These are phyloP conservation scores for Ophiocordyceps camponoti-saundersi DNA, from an alignment of 2,329 filamentous ascomycete genomes.

Conservation along the genomic window DNA sequence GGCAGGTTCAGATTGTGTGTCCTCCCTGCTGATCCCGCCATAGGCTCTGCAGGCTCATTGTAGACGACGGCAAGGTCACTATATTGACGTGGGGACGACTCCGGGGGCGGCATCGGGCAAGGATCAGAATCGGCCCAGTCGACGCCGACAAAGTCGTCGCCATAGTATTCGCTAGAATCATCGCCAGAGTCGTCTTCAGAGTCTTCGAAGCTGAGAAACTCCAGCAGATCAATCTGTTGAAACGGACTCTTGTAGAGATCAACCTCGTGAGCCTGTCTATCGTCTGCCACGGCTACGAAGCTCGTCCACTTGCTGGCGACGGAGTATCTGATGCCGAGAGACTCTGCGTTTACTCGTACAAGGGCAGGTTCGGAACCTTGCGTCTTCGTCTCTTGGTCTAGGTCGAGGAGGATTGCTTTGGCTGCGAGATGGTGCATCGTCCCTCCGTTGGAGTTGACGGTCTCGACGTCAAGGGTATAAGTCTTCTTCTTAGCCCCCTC, in stretches of 20 bases:
- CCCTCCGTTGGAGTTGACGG: neutral
- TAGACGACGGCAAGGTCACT: too few relatives aligned
- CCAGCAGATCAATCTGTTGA: neutral
- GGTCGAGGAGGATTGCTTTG: neutral
- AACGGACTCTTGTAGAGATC: neutral
- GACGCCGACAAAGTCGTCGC: neutral
- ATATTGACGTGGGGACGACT: too few relatives aligned
- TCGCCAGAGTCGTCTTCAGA: too few relatives aligned
- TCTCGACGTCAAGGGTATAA: neutral
- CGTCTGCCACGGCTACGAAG: neutral
- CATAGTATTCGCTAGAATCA: neutral
- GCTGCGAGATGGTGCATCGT: neutral
- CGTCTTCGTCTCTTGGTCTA: neutral
- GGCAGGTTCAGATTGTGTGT: too few relatives aligned
- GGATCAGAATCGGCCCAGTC: neutral
- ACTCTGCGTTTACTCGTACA: neutral
- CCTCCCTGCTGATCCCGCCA: too few relatives aligned
- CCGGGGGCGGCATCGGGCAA: too few relatives aligned
- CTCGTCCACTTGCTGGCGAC: slow-evolving; percentile 1
- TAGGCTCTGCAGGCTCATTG: too few relatives aligned
- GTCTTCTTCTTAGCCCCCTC: neutral
- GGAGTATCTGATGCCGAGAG: neutral
- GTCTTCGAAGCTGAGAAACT: neutral
- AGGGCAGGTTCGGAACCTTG: neutral
- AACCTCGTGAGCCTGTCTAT: neutral